phyloP scores from a whole-genome alignment of 345 rosid genomes.

The Abelmoschus esculentus region DNA sequence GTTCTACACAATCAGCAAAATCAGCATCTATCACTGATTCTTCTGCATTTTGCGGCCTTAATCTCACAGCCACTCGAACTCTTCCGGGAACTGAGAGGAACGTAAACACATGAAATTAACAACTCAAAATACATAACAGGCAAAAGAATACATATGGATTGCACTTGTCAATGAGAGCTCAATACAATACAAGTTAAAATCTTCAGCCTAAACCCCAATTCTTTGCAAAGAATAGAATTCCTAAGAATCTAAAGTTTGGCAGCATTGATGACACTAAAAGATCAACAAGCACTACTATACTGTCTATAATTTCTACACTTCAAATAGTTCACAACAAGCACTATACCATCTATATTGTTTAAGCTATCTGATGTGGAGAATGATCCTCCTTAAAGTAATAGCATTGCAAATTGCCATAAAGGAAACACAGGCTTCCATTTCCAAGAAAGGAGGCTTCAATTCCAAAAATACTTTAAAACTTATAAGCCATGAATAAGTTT shows the following conservation, averaged over 20 bases:
- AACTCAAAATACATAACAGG: background rate
- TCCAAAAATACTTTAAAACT: too few relatives aligned
- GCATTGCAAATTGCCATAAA: too few relatives aligned
- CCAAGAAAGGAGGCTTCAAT: too few relatives aligned
- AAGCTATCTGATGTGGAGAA: too few relatives aligned
- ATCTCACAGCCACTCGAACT: conserved; percentile 94
- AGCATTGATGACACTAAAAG: background rate
- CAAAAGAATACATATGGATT: background rate
- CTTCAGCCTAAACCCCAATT: background rate
- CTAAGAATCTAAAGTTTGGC: background rate
- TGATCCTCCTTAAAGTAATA: too few relatives aligned
- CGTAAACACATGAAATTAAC: conserved; percentile 8
- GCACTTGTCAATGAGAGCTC: background rate
- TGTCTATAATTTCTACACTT: background rate
- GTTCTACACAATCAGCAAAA: conserved; percentile 87
- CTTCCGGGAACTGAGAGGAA: conserved; percentile 68
- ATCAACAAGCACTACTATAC: background rate
- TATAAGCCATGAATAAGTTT: too few relatives aligned
- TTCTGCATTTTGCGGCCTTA: conserved; percentile 74
- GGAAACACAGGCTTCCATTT: too few relatives aligned
- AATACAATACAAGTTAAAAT: background rate
- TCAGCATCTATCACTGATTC: conserved; percentile 87
- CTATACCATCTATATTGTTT: too few relatives aligned
- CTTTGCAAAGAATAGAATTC: background rate
- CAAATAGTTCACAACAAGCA: too few relatives aligned